Evolutionary conservation across 176 grass and related monocot genomes (phyloP).

Genomic region (Rhipidocladum racemiflorum): DNA sequence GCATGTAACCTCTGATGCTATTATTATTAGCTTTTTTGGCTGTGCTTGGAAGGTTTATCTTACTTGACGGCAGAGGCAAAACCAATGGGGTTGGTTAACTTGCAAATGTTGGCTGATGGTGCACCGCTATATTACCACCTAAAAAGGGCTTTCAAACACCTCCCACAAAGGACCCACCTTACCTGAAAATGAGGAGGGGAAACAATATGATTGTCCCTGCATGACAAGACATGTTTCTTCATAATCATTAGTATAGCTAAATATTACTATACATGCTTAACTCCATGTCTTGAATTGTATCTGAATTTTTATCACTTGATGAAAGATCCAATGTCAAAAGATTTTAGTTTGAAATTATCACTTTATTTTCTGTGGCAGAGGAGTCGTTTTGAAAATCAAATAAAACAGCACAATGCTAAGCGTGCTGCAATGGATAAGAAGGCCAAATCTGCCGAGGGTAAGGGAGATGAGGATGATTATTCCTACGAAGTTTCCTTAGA

Average conservation of each 20-base stretch:
- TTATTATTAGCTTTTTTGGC: not conserved
- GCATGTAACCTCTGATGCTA: not conserved
- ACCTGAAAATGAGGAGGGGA: not conserved
- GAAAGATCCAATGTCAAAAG: not conserved
- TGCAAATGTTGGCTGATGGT: not conserved
- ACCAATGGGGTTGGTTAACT: not conserved
- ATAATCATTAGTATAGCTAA: conserved; percentile 8
- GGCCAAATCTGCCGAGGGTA: conserved; percentile 51
- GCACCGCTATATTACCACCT: not conserved
- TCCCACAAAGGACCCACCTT: not conserved
- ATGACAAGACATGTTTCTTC: not conserved
- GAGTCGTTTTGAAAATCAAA: conserved; percentile 87
- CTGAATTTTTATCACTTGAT: not conserved
- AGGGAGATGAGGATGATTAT: conserved; percentile 60
- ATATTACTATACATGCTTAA: not conserved
- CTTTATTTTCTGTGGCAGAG: conserved; percentile 51
- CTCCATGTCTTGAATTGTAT: not conserved
- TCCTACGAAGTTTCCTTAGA: conserved; percentile 93
- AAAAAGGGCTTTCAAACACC: not conserved
- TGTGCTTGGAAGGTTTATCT: conserved; percentile 7
- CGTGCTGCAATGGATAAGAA: conserved; percentile 52
- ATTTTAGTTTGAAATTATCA: conserved; percentile 4
- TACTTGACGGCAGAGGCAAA: not conserved
- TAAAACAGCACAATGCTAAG: conserved; percentile 92
- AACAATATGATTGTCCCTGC: not conserved